Evolutionary conservation across 1,284 basidiomycete species (phyloP).

Genomic region (Apiotrichum laibachii): DNA sequence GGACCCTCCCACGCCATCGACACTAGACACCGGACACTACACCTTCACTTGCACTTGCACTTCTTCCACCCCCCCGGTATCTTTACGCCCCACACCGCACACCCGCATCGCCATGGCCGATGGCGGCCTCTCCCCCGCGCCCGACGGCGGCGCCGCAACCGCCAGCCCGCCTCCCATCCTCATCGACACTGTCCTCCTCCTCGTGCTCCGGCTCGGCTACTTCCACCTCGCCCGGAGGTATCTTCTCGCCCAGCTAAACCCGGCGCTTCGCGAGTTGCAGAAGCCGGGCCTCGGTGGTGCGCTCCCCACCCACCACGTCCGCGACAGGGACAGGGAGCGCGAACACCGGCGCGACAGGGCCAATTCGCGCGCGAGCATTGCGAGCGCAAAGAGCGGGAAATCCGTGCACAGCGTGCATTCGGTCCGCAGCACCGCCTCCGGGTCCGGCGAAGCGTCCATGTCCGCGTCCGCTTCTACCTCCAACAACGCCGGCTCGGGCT

Average conservation of each 20-base stretch:
- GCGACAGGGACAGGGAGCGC: not conserved
- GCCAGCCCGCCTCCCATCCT: slow-evolving; percentile 27
- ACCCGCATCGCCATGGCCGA: too few species aligned
- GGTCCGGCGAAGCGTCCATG: not conserved
- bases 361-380: slow-evolving; percentile 2
- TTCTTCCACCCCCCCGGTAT: not conserved
- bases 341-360: slow-evolving; percentile 1
- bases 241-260: slow-evolving; percentile 42
- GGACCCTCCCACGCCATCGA: too few species aligned
- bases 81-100: too few species aligned
- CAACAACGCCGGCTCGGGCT: too few species aligned
- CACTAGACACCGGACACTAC: too few species aligned
- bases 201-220: slow-evolving; percentile 38
- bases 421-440: not conserved
- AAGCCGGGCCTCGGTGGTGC: slow-evolving; percentile 29
- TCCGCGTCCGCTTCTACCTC: too few species aligned
- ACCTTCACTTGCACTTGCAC: too few species aligned
- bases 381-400: not conserved
- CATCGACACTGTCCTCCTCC: slow-evolving; percentile 43
- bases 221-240: slow-evolving; percentile 46
- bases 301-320: not conserved
- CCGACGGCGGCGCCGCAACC: not conserved
- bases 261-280: slow-evolving; percentile 43
- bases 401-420: not conserved
- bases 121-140: not conserved